phyloP scores from a whole-genome alignment of 2,329 filamentous ascomycete species.

The Botrytis paeoniae region DNA sequence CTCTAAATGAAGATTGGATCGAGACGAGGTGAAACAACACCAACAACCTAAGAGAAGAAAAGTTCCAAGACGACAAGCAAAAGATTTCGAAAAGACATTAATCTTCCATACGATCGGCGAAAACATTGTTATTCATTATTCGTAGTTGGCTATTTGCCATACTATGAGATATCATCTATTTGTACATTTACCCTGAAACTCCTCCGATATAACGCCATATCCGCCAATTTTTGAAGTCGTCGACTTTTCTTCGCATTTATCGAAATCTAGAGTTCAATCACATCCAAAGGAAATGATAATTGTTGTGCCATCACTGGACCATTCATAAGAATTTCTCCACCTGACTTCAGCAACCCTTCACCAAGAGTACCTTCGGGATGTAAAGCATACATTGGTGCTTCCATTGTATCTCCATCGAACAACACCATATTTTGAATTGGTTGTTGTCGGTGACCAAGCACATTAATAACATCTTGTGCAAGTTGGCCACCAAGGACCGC shows the following conservation, averaged over 20 bases:
- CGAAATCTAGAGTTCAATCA: constrained; percentile 25
- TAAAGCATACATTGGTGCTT: constrained; percentile 76
- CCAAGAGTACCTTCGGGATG: constrained; percentile 65
- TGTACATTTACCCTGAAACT: constrained; percentile 16
- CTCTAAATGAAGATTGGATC: neutral
- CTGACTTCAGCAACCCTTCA: constrained; percentile 39
- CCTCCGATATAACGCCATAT: constrained; percentile 21
- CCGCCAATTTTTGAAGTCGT: neutral
- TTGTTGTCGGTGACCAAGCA: constrained; percentile 85
- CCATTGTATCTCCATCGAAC: constrained; percentile 80
- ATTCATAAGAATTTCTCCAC: constrained; percentile 16
- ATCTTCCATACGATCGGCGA: neutral
- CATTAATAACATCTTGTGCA: constrained; percentile 96
- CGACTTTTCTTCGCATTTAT: neutral
- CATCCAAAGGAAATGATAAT: constrained; percentile 28
- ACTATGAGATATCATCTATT: constrained; percentile 14
- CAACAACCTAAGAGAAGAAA: neutral
- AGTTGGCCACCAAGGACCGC: constrained; percentile 88
- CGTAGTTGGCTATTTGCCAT: neutral
- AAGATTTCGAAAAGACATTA: neutral
- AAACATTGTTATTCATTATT: neutral
- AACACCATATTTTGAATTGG: constrained; percentile 93
- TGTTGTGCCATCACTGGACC: constrained; percentile 20
- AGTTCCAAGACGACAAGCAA: no score
- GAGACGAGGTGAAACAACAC: constrained; percentile 5